Conservation (phyloP, 2,329 filamentous ascomycete genomes). For the Raffaelea deltoideospora region DNA sequence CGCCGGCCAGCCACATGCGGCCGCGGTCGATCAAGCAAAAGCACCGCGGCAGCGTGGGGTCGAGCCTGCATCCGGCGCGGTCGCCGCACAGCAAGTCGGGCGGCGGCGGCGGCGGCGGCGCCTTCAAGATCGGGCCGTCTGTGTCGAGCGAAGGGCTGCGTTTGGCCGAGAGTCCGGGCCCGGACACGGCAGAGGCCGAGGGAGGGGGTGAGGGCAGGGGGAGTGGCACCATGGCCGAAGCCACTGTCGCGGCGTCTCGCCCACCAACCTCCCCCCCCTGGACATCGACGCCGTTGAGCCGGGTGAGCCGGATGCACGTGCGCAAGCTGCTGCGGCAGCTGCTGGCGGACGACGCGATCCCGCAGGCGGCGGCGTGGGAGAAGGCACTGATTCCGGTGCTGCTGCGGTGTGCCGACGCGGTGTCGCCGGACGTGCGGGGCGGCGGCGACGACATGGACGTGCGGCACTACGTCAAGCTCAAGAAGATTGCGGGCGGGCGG, state of each 20-base stretch:
- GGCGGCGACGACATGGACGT: constrained; percentile 93
- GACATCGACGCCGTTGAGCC: constrained; percentile 77
- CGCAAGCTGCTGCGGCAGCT: constrained; percentile 73
- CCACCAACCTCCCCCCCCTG: too few species aligned
- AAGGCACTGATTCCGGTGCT: constrained; percentile 82
- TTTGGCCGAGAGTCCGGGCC: constrained; percentile 31
- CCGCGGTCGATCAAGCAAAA: constrained; percentile 57
- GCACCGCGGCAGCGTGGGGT: constrained; percentile 62
- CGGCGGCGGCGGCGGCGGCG: too few species aligned
- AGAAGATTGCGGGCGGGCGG: constrained; percentile 82
- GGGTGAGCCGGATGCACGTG: constrained; percentile 77
- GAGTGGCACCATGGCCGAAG: too few species aligned
- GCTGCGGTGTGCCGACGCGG: constrained; percentile 80
- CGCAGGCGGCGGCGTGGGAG: constrained; percentile 68
- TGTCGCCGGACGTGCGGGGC: constrained; percentile 77
- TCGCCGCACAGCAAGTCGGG: constrained; percentile 54
- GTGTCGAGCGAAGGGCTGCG: constrained; percentile 36
- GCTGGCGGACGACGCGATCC: constrained; percentile 59
- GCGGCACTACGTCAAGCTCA: constrained; percentile 90
- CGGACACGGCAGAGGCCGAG: too few species aligned
- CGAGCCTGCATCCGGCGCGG: constrained; percentile 45
- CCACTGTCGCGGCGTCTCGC: too few species aligned
- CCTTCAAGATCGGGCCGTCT: constrained; percentile 41
- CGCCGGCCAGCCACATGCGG: constrained; percentile 41
- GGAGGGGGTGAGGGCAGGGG: too few species aligned